phyloP scores from a whole-genome alignment of 495 filamentous ascomycete species.

The Achaetomiella virescens region DNA sequence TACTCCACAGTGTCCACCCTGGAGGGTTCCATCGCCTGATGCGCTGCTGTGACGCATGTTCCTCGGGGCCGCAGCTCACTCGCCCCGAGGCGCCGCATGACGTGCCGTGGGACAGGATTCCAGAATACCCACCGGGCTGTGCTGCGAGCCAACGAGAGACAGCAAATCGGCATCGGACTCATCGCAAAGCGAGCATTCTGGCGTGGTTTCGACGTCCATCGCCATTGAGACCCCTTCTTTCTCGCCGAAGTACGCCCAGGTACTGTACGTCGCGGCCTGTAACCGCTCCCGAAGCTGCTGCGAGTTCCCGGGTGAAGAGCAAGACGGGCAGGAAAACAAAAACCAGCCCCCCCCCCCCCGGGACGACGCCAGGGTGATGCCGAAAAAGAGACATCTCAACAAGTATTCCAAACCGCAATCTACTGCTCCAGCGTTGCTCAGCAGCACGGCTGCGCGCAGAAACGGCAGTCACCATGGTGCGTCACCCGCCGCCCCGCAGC shows the following conservation, averaged over 20 bases:
- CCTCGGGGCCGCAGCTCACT: conserved; percentile 5
- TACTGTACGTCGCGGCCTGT: not conserved
- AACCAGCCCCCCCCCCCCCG: no score
- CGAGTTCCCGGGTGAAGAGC: not conserved
- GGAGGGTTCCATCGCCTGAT: not conserved
- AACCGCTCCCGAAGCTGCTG: not conserved
- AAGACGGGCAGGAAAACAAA: not conserved
- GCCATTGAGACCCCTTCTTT: not conserved
- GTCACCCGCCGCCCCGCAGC: conserved; percentile 7
- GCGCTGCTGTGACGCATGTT: conserved; percentile 3
- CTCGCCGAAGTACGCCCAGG: not conserved
- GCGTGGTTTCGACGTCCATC: not conserved
- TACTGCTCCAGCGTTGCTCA: conserved; percentile 42
- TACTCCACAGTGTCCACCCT: not conserved
- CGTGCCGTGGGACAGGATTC: not conserved
- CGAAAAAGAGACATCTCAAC: conserved; percentile 48
- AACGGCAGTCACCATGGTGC: conserved; percentile 21
- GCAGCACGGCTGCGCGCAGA: conserved; percentile 22
- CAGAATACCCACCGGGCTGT: not conserved
- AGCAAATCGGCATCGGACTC: not conserved
- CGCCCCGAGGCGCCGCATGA: conserved; percentile 7
- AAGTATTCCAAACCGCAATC: conserved; percentile 48
- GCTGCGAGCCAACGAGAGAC: conserved; percentile 2
- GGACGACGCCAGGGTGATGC: conserved; percentile 32
- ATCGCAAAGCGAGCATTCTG: no score